Evolutionary conservation across 331 rosid species (phyloP), one percentile per base, ranked within the genome.

Genomic region (Phaseolus coccineus): DNA sequence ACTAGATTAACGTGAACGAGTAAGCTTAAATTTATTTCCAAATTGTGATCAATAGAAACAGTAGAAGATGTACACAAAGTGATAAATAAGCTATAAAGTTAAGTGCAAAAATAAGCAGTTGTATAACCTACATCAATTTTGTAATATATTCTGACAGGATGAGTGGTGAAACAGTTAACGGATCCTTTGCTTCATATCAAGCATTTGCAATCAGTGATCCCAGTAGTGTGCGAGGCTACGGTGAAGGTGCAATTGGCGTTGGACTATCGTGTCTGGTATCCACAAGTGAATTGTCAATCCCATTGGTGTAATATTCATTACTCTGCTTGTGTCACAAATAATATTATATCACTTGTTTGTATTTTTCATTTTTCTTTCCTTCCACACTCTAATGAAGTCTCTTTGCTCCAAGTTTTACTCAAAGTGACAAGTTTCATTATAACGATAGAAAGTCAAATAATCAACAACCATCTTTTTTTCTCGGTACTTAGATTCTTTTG

Each of bases 181-280:
- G 93, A 77, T 87, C 87, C 82, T 86, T 83, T 81, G 93, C 91
- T 81, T 93, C 96, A 77, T 83, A 91, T 85, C 88, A 86, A 71
- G 92, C 93, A 81, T 91, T 89, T 83, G 90, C 90, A 63, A 80
- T 91, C 65, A 93, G 93, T 14, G 96, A 93, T 80, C 80, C 88
- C 28, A 78, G 80, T 40, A 87, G 90, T 63, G 89, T 89, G 24
- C 72, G 93, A 59, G 92, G 96, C 37, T 91, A 91, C 44, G 90
- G 93, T 71, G 92, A 91, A 57, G 96, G 96, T 65, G 92, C 92
- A 16, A 81, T 91, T 82, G 92, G 90, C 71, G 77, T 88, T 13
- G 96, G 96, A 56, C 88, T 89, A 67, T 86, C 93, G 6, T 89
- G 91, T 71, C 39, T 91, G 35, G 83, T 86, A 24, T 90, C 91